A percentile compares a stretch with the other conserved stretches of the same genome.
Conservation (phyloP, 1,284 basidiomycete species). For the Meira nashicola region DNA sequence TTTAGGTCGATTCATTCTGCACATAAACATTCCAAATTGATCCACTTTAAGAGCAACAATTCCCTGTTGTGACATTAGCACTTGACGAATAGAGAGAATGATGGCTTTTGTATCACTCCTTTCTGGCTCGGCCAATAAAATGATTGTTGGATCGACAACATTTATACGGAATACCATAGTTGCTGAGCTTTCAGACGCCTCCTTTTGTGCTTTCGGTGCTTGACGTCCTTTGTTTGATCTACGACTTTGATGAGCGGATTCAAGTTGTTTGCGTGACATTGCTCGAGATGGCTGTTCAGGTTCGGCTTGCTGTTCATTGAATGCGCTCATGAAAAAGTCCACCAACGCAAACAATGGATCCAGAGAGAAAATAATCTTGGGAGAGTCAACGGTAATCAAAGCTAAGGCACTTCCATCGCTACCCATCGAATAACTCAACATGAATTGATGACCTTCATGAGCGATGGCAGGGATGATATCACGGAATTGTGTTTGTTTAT, state of each 20-base stretch:
- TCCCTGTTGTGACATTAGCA: slow-evolving; percentile 88
- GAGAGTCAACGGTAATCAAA: slow-evolving; percentile 85
- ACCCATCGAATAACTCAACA: slow-evolving; percentile 79
- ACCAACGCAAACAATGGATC: slow-evolving; percentile 86
- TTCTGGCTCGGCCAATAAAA: slow-evolving; percentile 79
- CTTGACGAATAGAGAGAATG: slow-evolving; percentile 73
- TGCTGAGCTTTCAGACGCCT: not conserved
- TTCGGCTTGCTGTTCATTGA: slow-evolving; percentile 38
- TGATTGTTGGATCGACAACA: slow-evolving; percentile 83
- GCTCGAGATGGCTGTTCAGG: not conserved
- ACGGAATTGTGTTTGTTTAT: slow-evolving; percentile 72
- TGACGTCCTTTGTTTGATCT: not conserved
- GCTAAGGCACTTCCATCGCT: slow-evolving; percentile 63
- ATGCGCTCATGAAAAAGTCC: slow-evolving; percentile 74
- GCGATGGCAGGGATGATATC: slow-evolving; percentile 90
- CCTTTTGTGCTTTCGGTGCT: not conserved
- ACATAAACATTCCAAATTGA: slow-evolving; percentile 87
- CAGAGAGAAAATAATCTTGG: slow-evolving; percentile 85
- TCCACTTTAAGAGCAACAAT: slow-evolving; percentile 77
- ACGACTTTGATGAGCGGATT: not conserved
- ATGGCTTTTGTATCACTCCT: slow-evolving; percentile 80
- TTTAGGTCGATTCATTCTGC: slow-evolving; percentile 72
- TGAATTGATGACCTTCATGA: slow-evolving; percentile 88
- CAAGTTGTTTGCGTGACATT: not conserved
- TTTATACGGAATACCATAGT: slow-evolving; percentile 70